These are phyloP conservation scores for Paraphoma chrysanthemicola DNA, from an alignment of 2,329 filamentous ascomycete genomes.

Conservation along the genomic window DNA sequence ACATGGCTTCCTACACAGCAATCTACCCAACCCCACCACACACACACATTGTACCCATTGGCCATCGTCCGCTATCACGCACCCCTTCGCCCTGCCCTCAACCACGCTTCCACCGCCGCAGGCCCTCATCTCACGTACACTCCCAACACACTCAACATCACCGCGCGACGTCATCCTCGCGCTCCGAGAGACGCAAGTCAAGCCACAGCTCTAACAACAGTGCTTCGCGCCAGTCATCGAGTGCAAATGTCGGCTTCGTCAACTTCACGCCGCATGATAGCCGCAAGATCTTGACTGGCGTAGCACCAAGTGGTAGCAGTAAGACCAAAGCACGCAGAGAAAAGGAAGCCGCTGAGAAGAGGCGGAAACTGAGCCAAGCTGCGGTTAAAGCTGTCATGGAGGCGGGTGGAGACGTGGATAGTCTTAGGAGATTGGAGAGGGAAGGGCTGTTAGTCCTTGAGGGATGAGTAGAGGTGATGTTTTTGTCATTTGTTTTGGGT, in stretches of 20 bases:
- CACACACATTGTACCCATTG: conserved; percentile 26
- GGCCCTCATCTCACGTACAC: conserved; percentile 21
- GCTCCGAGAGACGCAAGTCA: conserved; percentile 26
- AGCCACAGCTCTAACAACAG: conserved; percentile 26
- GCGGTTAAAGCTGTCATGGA: conserved; percentile 73
- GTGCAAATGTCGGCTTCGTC: conserved; percentile 71
- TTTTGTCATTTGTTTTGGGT: neutral
- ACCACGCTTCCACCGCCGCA: conserved; percentile 33
- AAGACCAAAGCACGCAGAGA: conserved; percentile 96
- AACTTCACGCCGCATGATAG: conserved; percentile 89
- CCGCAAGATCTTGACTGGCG: conserved; percentile 80
- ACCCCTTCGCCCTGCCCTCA: conserved; percentile 32
- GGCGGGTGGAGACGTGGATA: conserved; percentile 69
- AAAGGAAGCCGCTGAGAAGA: conserved; percentile 82
- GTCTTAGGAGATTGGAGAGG: conserved; percentile 51
- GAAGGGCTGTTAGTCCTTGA: conserved; percentile 47
- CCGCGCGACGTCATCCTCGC: neutral
- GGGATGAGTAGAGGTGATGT: conserved; percentile 9
- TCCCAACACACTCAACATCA: conserved; percentile 3
- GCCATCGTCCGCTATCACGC: conserved; percentile 28
- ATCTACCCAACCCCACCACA: conserved; percentile 22
- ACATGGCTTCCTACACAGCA: conserved; percentile 17
- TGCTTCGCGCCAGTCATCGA: conserved; percentile 50
- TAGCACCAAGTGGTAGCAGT: conserved; percentile 86
- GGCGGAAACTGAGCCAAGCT: conserved; percentile 71